phyloP scores from a whole-genome alignment of 371 early-diverging fungal genomes.

The Mucor indicus region DNA sequence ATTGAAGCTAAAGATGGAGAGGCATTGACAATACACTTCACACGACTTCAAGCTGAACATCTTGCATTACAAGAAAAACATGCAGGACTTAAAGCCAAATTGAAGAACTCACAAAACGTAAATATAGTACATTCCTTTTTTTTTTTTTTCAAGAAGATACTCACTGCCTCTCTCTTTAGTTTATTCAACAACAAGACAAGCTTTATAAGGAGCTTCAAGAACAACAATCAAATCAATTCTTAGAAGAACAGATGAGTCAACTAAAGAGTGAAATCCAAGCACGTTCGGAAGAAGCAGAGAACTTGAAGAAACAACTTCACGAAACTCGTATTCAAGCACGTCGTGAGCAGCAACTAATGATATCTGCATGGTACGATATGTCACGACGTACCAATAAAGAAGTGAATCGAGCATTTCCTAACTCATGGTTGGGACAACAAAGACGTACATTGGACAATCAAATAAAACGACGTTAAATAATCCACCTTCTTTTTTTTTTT shows the following conservation, averaged over 20 bases:
- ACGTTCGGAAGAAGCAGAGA: constrained; percentile 69
- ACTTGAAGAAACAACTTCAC: constrained; percentile 58
- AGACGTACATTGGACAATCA: constrained; percentile 56
- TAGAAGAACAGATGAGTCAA: too few species aligned
- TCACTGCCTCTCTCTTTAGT: constrained; percentile 4
- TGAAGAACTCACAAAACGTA: constrained; percentile 78
- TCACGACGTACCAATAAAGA: constrained; percentile 48
- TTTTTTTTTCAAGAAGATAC: not conserved
- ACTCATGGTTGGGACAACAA: constrained; percentile 76
- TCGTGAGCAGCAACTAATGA: constrained; percentile 71
- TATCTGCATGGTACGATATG: constrained; percentile 76
- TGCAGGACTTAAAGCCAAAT: constrained; percentile 49
- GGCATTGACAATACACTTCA: constrained; percentile 55
- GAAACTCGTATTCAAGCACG: constrained; percentile 56
- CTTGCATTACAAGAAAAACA: constrained; percentile 62
- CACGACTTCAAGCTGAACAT: constrained; percentile 51
- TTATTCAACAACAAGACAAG: constrained; percentile 60
- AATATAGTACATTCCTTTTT: not conserved
- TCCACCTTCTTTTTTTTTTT: not conserved
- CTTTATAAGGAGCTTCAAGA: constrained; percentile 45
- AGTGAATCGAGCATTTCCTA: constrained; percentile 48
- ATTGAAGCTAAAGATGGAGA: constrained; percentile 67
- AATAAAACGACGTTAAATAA: constrained; percentile 47
- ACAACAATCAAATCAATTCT: too few species aligned
- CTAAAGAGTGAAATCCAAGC: constrained; percentile 59